Evolutionary conservation across 2,329 filamentous ascomycete genomes (phyloP).

Genomic region (Macrophomina phaseolina): DNA sequence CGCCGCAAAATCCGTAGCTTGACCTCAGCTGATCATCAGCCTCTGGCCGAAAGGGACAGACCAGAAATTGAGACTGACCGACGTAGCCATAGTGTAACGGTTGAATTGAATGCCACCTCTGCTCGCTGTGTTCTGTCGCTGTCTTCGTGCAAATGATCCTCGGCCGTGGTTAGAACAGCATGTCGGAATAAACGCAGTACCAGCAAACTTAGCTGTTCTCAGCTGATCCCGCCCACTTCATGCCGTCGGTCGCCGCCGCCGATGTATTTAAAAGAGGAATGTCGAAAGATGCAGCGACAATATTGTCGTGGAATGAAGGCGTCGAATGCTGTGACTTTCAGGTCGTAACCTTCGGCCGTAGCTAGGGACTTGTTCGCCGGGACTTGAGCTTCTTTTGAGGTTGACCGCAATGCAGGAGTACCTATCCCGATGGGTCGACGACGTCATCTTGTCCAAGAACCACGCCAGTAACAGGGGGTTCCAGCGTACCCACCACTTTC

Average conservation of each 20-base stretch:
- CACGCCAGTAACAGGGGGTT: conserved; percentile 25
- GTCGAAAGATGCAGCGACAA: conserved; percentile 6
- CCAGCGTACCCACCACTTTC: conserved; percentile 23
- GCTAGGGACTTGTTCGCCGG: background rate
- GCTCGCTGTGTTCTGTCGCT: conserved; percentile 13
- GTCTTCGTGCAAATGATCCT: conserved; percentile 20
- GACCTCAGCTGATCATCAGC: conserved; percentile 23
- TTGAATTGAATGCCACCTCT: conserved; percentile 6
- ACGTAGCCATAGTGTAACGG: conserved; percentile 7
- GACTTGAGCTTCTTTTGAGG: background rate
- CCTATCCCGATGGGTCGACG: conserved; percentile 26
- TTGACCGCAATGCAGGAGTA: conserved; percentile 6
- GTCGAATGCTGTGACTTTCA: background rate
- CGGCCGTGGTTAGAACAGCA: conserved; percentile 27
- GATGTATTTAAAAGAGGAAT: background rate
- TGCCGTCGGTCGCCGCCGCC: background rate
- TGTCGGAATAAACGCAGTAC: conserved; percentile 15
- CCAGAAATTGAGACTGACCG: conserved; percentile 19
- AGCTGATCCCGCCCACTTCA: conserved; percentile 18
- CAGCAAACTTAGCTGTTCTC: conserved; percentile 29
- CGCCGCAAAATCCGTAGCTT: conserved; percentile 5
- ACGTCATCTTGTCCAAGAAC: conserved; percentile 27
- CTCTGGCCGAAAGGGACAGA: conserved; percentile 14
- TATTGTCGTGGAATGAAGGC: background rate
- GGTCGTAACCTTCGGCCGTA: background rate